These are phyloP conservation scores for Talaromyces sp. DNA, from an alignment of 2,329 filamentous ascomycete genomes.

Conservation along the genomic window DNA sequence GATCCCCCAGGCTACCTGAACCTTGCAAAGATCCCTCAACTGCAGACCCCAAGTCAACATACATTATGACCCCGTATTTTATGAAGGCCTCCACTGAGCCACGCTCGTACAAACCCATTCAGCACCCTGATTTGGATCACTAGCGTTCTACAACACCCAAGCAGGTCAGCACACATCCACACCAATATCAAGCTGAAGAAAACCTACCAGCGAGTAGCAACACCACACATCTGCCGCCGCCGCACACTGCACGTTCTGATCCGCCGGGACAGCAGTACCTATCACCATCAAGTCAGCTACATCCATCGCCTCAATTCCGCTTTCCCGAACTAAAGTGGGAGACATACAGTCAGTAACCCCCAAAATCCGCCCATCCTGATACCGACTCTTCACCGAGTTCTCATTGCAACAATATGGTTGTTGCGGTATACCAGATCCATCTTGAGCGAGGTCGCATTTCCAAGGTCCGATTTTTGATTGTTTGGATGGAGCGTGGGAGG, in stretches of 20 bases:
- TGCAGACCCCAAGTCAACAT: neutral
- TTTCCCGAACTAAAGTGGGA: neutral
- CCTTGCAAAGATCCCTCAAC: neutral
- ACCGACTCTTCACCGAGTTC: conserved; percentile 4
- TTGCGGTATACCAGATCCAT: conserved; percentile 16
- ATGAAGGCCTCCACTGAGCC: conserved; percentile 12
- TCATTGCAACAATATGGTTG: conserved; percentile 19
- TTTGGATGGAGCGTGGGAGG: conserved; percentile 8
- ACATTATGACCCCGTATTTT: neutral
- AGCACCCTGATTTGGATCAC: neutral
- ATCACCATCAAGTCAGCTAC: neutral
- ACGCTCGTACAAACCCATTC: conserved; percentile 18
- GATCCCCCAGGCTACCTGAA: neutral
- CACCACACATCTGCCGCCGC: conserved; percentile 18
- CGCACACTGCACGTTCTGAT: conserved; percentile 15
- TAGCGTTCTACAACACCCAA: neutral
- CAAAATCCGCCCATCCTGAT: conserved; percentile 10
- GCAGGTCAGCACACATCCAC: neutral
- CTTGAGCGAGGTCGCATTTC: conserved; percentile 18
- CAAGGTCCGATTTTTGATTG: conserved; percentile 15
- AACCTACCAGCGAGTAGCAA: conserved; percentile 16
- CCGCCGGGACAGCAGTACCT: conserved; percentile 15
- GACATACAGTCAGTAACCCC: conserved; percentile 6
- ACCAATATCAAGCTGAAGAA: neutral
- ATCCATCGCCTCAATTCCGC: too few relatives aligned